Conservation (phyloP, 2,329 filamentous ascomycete species). For the Metarhizium album region DNA sequence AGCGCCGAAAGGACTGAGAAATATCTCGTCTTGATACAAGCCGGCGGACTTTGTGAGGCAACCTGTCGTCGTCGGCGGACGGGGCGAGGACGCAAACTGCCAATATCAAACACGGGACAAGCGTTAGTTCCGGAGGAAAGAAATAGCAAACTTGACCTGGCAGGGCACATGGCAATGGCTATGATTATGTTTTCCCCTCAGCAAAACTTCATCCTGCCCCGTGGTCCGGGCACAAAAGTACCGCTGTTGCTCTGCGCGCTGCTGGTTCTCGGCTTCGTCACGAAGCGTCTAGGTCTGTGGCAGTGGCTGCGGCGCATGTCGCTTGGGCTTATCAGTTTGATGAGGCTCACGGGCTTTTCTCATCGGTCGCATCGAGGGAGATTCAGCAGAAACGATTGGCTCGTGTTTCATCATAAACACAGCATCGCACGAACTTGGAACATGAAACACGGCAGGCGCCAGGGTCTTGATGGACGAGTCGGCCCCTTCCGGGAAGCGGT, state of each 20-base stretch:
- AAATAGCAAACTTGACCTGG: not conserved
- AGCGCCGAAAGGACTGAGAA: not conserved
- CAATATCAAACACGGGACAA: too few relatives aligned
- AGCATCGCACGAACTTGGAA: not conserved
- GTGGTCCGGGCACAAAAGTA: not conserved
- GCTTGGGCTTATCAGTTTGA: not conserved
- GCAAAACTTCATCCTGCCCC: not conserved
- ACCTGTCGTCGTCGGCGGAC: too few relatives aligned
- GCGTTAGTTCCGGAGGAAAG: not conserved
- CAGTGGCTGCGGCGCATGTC: not conserved
- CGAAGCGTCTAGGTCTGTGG: not conserved
- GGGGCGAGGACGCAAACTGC: not conserved
- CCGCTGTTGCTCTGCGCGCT: too few relatives aligned
- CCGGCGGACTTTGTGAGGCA: too few relatives aligned
- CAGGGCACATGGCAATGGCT: not conserved
- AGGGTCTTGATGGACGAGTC: not conserved
- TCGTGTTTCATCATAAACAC: not conserved
- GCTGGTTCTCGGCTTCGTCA: not conserved
- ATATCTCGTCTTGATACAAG: too few relatives aligned
- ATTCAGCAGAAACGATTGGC: constrained; percentile 2
- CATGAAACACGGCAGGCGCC: not conserved
- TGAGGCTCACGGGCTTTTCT: not conserved
- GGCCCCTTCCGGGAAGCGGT: not conserved
- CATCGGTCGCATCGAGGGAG: not conserved
- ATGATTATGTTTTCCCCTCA: not conserved